These are phyloP conservation scores for Ampelomyces quisqualis DNA, from an alignment of 2,329 filamentous ascomycete genomes.

Conservation along the genomic window DNA sequence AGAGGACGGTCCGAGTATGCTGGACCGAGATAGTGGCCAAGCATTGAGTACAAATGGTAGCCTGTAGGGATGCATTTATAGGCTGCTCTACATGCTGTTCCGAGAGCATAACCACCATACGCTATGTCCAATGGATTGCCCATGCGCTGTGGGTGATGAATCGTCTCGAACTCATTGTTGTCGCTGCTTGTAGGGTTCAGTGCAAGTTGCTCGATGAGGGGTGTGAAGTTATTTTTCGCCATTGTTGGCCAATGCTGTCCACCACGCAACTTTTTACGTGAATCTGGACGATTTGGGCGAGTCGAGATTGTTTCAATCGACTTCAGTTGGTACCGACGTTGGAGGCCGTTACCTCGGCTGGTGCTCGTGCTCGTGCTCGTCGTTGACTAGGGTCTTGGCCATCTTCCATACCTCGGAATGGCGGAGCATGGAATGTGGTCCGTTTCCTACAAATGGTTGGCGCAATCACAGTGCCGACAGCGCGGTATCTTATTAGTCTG, in stretches of 20 bases:
- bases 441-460: too few species aligned
- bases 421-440: too few species aligned
- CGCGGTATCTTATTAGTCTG: too few species aligned
- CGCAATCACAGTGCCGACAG: too few species aligned
- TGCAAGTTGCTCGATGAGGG: conserved; percentile 19
- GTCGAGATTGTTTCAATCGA: too few species aligned
- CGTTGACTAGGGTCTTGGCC: too few species aligned
- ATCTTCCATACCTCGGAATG: too few species aligned
- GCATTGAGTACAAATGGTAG: conserved; percentile 50
- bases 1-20: conserved; percentile 46
- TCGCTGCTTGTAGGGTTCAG: conserved; percentile 10
- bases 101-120: conserved; percentile 51
- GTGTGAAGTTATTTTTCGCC: not conserved
- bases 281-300: too few species aligned
- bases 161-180: conserved; percentile 17
- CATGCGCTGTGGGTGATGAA: conserved; percentile 40
- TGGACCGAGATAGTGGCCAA: conserved; percentile 53
- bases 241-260: conserved; percentile 1
- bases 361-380: too few species aligned
- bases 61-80: conserved; percentile 40
- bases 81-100: conserved; percentile 47
- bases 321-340: too few species aligned
- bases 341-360: too few species aligned
- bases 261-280: too few species aligned
- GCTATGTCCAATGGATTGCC: conserved; percentile 44